Conservation (phyloP, 495 filamentous ascomycete species). For the Thozetella sp. region DNA sequence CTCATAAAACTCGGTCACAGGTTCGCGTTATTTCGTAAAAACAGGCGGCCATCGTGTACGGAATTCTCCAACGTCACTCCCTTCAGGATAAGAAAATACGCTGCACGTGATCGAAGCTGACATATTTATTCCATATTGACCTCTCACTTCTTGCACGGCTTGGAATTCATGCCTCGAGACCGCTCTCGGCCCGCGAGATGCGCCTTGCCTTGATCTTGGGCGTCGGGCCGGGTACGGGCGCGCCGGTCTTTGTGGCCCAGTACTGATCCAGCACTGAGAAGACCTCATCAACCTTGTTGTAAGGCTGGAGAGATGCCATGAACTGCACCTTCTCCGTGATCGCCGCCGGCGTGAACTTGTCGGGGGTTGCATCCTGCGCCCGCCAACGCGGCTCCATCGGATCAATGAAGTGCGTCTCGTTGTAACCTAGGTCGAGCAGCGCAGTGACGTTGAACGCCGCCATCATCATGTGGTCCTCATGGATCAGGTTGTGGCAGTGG, state of each 20-base stretch:
- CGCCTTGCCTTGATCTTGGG: too few species aligned
- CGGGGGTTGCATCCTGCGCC: slow-evolving; percentile 19
- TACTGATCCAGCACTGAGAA: slow-evolving; percentile 19
- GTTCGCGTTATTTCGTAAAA: too few species aligned
- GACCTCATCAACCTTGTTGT: slow-evolving; percentile 27
- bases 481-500: slow-evolving; percentile 59
- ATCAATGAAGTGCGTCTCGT: slow-evolving; percentile 38
- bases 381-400: slow-evolving; percentile 29
- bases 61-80: too few species aligned
- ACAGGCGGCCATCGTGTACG: too few species aligned
- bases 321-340: slow-evolving; percentile 25
- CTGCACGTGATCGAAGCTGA: too few species aligned
- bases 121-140: too few species aligned
- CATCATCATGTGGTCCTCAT: slow-evolving; percentile 66
- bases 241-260: slow-evolving; percentile 17
- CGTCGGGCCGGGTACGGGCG: too few species aligned
- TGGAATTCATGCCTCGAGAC: too few species aligned
- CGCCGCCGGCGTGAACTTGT: slow-evolving; percentile 23
- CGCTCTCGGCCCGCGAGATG: too few species aligned
- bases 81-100: too few species aligned
- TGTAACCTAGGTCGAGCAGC: slow-evolving; percentile 46
- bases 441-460: slow-evolving; percentile 57
- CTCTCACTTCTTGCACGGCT: too few species aligned
- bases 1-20: too few species aligned
- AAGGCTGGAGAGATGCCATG: slow-evolving; percentile 26